A percentile compares a stretch with the other conserved stretches of the same genome.
phyloP scores from a whole-genome alignment of 2,329 filamentous ascomycete species.

The Leptographium flavum region DNA sequence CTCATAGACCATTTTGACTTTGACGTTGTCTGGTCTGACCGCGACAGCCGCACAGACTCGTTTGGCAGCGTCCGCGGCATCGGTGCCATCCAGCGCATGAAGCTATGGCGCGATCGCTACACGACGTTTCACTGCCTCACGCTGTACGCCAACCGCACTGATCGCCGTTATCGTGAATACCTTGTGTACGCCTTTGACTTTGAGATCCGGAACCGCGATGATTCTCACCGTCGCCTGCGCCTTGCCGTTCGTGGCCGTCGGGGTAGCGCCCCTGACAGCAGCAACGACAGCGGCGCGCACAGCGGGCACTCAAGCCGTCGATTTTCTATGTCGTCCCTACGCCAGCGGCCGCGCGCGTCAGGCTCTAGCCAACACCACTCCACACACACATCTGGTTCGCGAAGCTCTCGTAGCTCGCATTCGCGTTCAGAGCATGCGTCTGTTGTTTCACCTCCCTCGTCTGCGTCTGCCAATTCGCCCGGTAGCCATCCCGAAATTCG shows the following conservation, averaged over 20 bases:
- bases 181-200: slow-evolving; percentile 31
- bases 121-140: slow-evolving; percentile 32
- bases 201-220: slow-evolving; percentile 30
- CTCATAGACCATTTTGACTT: slow-evolving; percentile 36
- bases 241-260: slow-evolving; percentile 26
- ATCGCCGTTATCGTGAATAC: slow-evolving; percentile 33
- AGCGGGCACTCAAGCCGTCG: slow-evolving; percentile 15
- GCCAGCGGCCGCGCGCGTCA: slow-evolving; percentile 19
- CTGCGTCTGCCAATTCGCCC: slow-evolving; percentile 9
- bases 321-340: slow-evolving; percentile 28
- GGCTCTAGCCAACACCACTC: slow-evolving; percentile 9
- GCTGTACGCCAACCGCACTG: slow-evolving; percentile 28
- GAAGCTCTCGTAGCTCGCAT: slow-evolving; percentile 7
- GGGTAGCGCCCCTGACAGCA: slow-evolving; percentile 24
- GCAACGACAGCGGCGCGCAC: neutral
- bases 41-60: slow-evolving; percentile 31
- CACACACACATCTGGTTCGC: slow-evolving; percentile 2
- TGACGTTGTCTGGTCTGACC: slow-evolving; percentile 37
- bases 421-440: slow-evolving; percentile 7
- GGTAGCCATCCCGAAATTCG: slow-evolving; percentile 24
- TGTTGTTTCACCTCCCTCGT: slow-evolving; percentile 1
- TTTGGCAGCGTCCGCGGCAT: slow-evolving; percentile 36
- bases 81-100: slow-evolving; percentile 35
- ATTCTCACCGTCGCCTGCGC: slow-evolving; percentile 29
- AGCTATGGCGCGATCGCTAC: slow-evolving; percentile 35